Evolutionary conservation across 2,329 filamentous ascomycete species (phyloP), one percentile per base, ranked within the genome.

Genomic region (Colletotrichum sp.): DNA sequence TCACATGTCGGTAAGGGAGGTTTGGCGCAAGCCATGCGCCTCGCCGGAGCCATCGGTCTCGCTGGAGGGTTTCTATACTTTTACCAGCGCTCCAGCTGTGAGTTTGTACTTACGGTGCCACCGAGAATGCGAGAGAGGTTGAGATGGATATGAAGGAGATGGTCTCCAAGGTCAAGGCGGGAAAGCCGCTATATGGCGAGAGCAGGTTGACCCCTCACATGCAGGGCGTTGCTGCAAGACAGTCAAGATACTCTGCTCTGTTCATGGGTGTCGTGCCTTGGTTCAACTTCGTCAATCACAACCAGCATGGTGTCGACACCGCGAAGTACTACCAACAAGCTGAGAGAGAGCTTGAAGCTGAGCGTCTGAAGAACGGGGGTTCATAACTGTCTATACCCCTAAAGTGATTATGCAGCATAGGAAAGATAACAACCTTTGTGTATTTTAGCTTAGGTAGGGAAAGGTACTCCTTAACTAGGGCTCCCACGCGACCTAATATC

Each of bases 221-320:
- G 89, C 97, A 99, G 87, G 97, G 96, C 76, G 94, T 98, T 52
- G 96, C 97, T 68, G 93, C 95, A 75, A 91, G 97, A 80, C 98
- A 99, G 88, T 98, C 96, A 82, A 91, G 97, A 83, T 98, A 98
- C 89, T 93, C 95, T 48, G 94, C 94, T 55, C 89, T 97, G 36
- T 97, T 96, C 85, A 88, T 95, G 79, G 94, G 96, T 83, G 92
- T 96, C 70, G 88, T 99, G 72, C 96, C 96, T 52, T 98, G 96
- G 97, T 96, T 98, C 88, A 99, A 99, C 89, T 94, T 99, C 87
- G 96, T 98, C 82, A 98, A 99, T 87, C 97, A 99, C 87, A 93
- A 92, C 83, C 88, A 97, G 91, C 97, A 99, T 85, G 97, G 97
- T 80, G 95, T 99, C 75, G 97, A 99, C 85, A 99, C 97, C 36